Percentiles rank a stretch among this genome's conserved stretches.
These are phyloP conservation scores for Pisolithus sp. DNA, from an alignment of 768 basidiomycete genomes.

Conservation along the genomic window DNA sequence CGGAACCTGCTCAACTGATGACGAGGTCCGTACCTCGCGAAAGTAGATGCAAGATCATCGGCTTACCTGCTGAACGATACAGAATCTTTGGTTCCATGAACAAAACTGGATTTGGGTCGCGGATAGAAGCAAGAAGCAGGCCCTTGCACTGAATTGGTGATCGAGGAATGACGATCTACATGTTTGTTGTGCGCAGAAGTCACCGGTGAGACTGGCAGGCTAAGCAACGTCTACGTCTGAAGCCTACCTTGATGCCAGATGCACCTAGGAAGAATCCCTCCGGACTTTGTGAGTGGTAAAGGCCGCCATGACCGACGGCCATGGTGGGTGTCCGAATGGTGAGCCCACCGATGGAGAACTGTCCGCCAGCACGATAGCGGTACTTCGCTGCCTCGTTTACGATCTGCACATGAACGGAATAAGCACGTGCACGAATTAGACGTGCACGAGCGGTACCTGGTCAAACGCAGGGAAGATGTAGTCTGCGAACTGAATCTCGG, in stretches of 20 bases:
- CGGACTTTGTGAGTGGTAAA: slow-evolving; percentile 94
- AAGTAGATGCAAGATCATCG: not conserved
- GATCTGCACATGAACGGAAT: slow-evolving; percentile 40
- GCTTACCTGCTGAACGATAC: slow-evolving; percentile 77
- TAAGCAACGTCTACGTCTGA: not conserved
- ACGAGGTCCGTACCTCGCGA: slow-evolving; percentile 2
- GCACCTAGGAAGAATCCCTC: slow-evolving; percentile 94
- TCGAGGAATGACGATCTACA: slow-evolving; percentile 78
- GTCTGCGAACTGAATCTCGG: slow-evolving; percentile 87
- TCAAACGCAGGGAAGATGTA: slow-evolving; percentile 95
- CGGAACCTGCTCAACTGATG: slow-evolving; percentile 83
- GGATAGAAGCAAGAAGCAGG: slow-evolving; percentile 74
- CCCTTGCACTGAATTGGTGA: slow-evolving; percentile 97
- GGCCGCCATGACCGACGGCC: slow-evolving; percentile 87
- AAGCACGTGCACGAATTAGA: not conserved
- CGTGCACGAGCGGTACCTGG: slow-evolving; percentile 46
- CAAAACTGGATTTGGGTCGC: slow-evolving; percentile 90
- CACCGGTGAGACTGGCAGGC: not conserved
- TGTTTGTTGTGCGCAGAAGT: not conserved
- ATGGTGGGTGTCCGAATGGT: slow-evolving; percentile 85
- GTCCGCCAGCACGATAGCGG: slow-evolving; percentile 82
- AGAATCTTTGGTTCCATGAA: slow-evolving; percentile 95
- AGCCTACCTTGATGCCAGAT: slow-evolving; percentile 71
- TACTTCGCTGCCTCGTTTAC: slow-evolving; percentile 96
- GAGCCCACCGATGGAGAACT: slow-evolving; percentile 74